Conservation (phyloP, 2,329 filamentous ascomycete species). For the Cladobotryum mycophilum region DNA sequence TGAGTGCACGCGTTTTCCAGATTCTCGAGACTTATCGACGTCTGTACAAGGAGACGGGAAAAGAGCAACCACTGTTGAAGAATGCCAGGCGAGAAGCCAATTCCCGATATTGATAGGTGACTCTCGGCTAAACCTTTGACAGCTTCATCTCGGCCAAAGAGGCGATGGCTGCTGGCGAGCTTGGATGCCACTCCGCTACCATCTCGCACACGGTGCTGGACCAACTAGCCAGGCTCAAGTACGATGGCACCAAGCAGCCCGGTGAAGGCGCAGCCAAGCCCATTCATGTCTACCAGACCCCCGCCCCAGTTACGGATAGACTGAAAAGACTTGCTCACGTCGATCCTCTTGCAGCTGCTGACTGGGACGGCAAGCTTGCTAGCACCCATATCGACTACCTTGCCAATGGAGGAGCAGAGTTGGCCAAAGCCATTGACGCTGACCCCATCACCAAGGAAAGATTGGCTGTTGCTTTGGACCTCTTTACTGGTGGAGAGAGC, state of each 20-base stretch:
- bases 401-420: conserved; percentile 34
- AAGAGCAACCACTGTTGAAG: conserved; percentile 42
- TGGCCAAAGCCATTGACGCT: conserved; percentile 36
- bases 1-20: conserved; percentile 40
- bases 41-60: conserved; percentile 41
- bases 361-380: conserved; percentile 34
- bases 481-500: conserved; percentile 35
- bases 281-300: conserved; percentile 31
- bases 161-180: conserved; percentile 39
- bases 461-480: conserved; percentile 31
- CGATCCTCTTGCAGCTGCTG: conserved; percentile 33
- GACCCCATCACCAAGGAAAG: conserved; percentile 33
- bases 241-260: conserved; percentile 31
- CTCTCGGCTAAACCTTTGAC: not conserved
- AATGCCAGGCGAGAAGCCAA: conserved; percentile 30
- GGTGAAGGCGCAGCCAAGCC: conserved; percentile 35
- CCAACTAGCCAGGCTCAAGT: conserved; percentile 32
- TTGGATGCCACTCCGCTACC: conserved; percentile 32
- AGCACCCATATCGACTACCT: conserved; percentile 40
- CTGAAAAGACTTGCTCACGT: conserved; percentile 28
- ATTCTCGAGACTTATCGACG: conserved; percentile 42
- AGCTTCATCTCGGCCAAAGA: conserved; percentile 39
- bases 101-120: not conserved
- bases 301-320: conserved; percentile 26
- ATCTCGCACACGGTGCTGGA: conserved; percentile 21